Evolutionary conservation across 2,329 filamentous ascomycete genomes (phyloP).

Genomic region (Verticillium zaregamsianum): DNA sequence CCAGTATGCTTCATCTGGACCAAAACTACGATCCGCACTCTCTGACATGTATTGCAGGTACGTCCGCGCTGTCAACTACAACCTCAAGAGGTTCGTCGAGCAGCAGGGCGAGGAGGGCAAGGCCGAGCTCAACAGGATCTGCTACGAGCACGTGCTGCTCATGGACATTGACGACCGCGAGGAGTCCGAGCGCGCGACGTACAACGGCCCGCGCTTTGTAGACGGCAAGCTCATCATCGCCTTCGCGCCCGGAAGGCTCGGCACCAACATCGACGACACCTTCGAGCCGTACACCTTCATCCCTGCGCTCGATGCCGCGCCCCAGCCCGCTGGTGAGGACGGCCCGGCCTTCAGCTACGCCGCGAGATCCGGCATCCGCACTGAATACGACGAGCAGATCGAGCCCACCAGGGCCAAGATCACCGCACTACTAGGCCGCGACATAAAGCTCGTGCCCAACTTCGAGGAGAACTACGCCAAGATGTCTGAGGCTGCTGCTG

Average conservation of each 20-base stretch:
- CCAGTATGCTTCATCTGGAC: slow-evolving; percentile 30
- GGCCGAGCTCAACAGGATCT: slow-evolving; percentile 46
- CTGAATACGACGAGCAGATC: slow-evolving; percentile 39
- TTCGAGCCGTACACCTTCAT: slow-evolving; percentile 30
- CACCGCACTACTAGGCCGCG: slow-evolving; percentile 26
- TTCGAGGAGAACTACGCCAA: slow-evolving; percentile 39
- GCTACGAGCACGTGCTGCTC: slow-evolving; percentile 36
- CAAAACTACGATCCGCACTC: not conserved
- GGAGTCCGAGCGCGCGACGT: slow-evolving; percentile 30
- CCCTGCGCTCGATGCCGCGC: slow-evolving; percentile 41
- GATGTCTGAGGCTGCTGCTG: slow-evolving; percentile 29
- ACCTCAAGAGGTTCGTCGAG: slow-evolving; percentile 34
- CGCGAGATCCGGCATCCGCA: too few relatives aligned
- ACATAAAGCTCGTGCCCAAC: slow-evolving; percentile 42
- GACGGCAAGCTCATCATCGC: slow-evolving; percentile 44
- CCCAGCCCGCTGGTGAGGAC: slow-evolving; percentile 33
- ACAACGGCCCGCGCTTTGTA: slow-evolving; percentile 38
- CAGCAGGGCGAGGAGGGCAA: slow-evolving; percentile 30
- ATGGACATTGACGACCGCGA: slow-evolving; percentile 39
- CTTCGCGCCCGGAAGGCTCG: slow-evolving; percentile 38
- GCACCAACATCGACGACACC: slow-evolving; percentile 38
- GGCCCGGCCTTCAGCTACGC: slow-evolving; percentile 37
- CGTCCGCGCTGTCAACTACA: slow-evolving; percentile 33
- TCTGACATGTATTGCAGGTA: slow-evolving; percentile 32
- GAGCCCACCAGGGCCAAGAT: slow-evolving; percentile 33